Conservation (phyloP, 2,329 filamentous ascomycete species). For the Diaporthe citri region DNA sequence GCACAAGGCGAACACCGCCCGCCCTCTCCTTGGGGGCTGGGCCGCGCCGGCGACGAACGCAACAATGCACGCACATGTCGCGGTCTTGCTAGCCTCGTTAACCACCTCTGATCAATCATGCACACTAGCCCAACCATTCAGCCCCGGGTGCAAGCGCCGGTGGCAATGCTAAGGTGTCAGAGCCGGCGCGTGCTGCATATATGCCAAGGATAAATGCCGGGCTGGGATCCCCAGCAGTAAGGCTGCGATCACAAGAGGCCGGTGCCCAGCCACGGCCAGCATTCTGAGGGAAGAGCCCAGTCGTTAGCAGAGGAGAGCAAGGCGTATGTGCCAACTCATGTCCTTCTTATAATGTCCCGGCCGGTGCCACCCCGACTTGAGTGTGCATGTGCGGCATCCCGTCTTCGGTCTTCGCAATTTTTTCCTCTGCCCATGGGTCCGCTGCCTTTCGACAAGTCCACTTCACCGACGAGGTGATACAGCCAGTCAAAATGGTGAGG, state of each 20-base stretch:
- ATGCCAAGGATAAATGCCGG: conserved; percentile 22
- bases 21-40: conserved; percentile 9
- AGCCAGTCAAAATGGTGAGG: conserved; percentile 20
- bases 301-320: neutral
- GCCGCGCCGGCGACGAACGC: neutral
- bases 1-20: neutral
- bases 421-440: conserved; percentile 19
- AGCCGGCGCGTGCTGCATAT: conserved; percentile 22
- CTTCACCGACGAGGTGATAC: conserved; percentile 14
- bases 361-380: neutral
- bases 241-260: conserved; percentile 6
- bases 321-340: neutral
- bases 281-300: conserved; percentile 1
- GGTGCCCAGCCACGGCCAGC: conserved; percentile 26
- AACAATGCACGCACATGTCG: conserved; percentile 18
- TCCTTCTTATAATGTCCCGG: conserved; percentile 3
- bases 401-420: conserved; percentile 1
- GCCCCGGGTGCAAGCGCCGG: conserved; percentile 10
- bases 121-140: conserved; percentile 22
- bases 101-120: conserved; percentile 21
- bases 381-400: neutral
- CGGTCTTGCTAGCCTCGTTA: conserved; percentile 6
- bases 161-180: conserved; percentile 17
- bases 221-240: conserved; percentile 31
- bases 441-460: neutral